Percentiles rank a stretch among this genome's conserved stretches.
Evolutionary conservation across 495 filamentous ascomycete species (phyloP).

Genomic region (Penicillium maclennaniae): DNA sequence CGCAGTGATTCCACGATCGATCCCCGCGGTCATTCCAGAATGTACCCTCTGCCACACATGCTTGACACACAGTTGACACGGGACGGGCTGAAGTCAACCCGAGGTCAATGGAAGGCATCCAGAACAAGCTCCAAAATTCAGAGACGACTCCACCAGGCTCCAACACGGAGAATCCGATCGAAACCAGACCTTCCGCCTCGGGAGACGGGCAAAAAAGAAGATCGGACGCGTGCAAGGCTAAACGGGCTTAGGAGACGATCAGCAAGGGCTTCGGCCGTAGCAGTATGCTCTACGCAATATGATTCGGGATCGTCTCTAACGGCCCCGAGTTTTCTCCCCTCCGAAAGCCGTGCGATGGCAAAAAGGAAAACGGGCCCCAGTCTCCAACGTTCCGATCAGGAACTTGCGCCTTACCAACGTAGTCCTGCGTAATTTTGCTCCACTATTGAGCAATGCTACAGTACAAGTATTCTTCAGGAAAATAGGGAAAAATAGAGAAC

Average conservation of each 20-base stretch:
- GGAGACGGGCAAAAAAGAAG: conserved; percentile 1
- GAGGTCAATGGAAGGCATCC: not conserved
- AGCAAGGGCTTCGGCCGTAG: conserved; percentile 24
- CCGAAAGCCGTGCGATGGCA: conserved; percentile 16
- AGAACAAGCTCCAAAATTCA: not conserved
- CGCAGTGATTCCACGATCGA: conserved; percentile 10
- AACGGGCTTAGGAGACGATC: conserved; percentile 9
- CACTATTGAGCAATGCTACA: not conserved
- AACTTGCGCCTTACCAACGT: not conserved
- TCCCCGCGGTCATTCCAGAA: conserved; percentile 20
- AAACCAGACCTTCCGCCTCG: not conserved
- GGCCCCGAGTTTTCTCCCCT: conserved; percentile 31
- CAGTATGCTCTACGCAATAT: conserved; percentile 6
- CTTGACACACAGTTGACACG: not conserved
- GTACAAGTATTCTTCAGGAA: not conserved
- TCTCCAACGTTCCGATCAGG: not conserved
- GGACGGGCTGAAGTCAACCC: not conserved
- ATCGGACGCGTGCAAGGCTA: conserved; percentile 6
- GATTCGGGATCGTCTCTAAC: conserved; percentile 24
- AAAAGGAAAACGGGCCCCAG: conserved; percentile 4
- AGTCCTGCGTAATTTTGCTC: not conserved
- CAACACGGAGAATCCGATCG: not conserved
- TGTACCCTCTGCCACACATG: not conserved
- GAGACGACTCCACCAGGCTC: no score
- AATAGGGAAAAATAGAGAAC: no score